Evolutionary conservation across 2,329 filamentous ascomycete genomes (phyloP).

Genomic region (Cadophora malorum): DNA sequence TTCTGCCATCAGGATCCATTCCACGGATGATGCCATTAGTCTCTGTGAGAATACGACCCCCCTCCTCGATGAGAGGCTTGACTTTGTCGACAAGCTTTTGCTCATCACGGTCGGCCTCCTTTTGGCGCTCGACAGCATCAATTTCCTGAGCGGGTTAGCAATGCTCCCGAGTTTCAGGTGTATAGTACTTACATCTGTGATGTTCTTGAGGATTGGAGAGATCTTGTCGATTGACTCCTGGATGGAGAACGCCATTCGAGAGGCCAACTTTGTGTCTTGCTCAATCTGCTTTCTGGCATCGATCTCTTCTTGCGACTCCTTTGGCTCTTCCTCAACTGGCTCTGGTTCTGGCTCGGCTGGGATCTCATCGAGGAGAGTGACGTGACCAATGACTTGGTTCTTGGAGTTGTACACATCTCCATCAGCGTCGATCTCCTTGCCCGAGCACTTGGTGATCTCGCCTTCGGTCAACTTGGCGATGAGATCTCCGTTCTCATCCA

Average conservation of each 20-base stretch:
- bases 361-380: conserved; percentile 68
- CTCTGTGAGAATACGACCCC: conserved; percentile 80
- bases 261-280: conserved; percentile 77
- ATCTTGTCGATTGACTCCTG: conserved; percentile 83
- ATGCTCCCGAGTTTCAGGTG: conserved; percentile 30
- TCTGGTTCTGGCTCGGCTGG: conserved; percentile 42
- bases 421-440: conserved; percentile 73
- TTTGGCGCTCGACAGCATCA: conserved; percentile 78
- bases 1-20: conserved; percentile 86
- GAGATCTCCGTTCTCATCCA: conserved; percentile 63
- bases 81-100: conserved; percentile 86
- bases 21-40: conserved; percentile 86
- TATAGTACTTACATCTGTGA: conserved; percentile 68
- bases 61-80: conserved; percentile 88
- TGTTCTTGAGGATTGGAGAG: conserved; percentile 84
- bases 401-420: conserved; percentile 75
- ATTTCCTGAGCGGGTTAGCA: conserved; percentile 62
- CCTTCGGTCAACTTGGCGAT: conserved; percentile 73
- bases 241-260: conserved; percentile 75
- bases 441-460: conserved; percentile 67
- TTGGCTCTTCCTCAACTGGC: conserved; percentile 48
- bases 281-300: conserved; percentile 62
- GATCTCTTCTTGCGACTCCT: conserved; percentile 65
- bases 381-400: conserved; percentile 70
- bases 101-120: conserved; percentile 88